Conservation (phyloP, 164 flowering plant species). For the Cinnamomum chago region DNA sequence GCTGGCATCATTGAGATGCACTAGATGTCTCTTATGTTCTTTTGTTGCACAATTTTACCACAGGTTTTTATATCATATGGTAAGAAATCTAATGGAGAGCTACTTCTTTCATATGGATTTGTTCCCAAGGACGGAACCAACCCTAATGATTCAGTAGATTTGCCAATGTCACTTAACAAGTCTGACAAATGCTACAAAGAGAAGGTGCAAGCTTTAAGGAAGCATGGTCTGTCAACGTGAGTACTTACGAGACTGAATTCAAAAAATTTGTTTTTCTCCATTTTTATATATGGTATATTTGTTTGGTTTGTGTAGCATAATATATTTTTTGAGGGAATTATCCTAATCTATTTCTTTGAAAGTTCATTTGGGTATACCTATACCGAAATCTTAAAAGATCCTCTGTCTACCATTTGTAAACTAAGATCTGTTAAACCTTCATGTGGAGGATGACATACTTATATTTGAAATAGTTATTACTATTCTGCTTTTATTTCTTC, state of each 20-base stretch:
- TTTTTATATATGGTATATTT: background rate
- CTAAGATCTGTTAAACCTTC: background rate
- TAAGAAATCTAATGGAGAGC: slow-evolving; percentile 94
- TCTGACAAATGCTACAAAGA: slow-evolving; percentile 72
- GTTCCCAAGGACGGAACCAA: slow-evolving; percentile 91
- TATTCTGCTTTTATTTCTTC: no score
- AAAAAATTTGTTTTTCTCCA: background rate
- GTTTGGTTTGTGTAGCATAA: background rate
- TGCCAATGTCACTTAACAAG: slow-evolving; percentile 60
- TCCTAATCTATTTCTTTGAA: background rate
- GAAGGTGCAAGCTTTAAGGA: slow-evolving; percentile 65
- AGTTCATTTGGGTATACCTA: no score
- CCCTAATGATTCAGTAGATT: slow-evolving; percentile 84
- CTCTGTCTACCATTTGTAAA: background rate
- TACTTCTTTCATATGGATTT: slow-evolving; percentile 92
- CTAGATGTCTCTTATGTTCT: background rate
- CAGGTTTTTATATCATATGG: slow-evolving; percentile 98
- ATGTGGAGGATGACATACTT: no score
- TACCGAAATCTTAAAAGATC: background rate
- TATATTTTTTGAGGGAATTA: background rate
- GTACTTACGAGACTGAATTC: slow-evolving; percentile 15
- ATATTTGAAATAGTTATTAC: no score
- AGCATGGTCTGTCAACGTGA: slow-evolving; percentile 73
- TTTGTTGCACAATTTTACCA: background rate
- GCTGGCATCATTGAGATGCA: background rate